Evolutionary conservation across 306 rosid genomes (phyloP).

Genomic region (Carpinus fangiana): DNA sequence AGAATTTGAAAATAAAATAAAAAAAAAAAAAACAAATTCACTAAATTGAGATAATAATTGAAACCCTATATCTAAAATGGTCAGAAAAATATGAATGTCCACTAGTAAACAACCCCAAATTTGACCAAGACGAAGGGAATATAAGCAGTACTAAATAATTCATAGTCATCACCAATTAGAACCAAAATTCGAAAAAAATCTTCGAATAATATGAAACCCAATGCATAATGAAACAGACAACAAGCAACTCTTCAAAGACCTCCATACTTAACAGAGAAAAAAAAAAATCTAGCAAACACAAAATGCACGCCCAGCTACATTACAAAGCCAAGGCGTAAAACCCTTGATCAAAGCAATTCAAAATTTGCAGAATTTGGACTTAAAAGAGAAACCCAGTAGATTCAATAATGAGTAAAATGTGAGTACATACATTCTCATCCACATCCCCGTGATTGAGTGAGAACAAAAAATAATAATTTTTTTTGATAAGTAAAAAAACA

Average conservation of each 20-base stretch:
- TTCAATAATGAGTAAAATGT: not conserved
- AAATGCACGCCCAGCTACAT: not conserved
- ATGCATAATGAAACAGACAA: not conserved
- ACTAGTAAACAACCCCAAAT: not conserved
- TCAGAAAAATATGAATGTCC: conserved; percentile 2
- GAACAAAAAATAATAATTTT: not conserved
- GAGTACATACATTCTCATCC: not conserved
- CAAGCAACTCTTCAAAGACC: not conserved
- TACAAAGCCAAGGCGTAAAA: not conserved
- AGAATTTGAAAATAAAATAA: too few relatives aligned
- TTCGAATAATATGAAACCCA: not conserved
- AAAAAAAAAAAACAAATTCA: too few relatives aligned
- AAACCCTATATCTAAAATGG: too few relatives aligned
- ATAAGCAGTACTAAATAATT: too few relatives aligned
- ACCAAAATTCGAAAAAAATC: not conserved
- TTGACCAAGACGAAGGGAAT: too few relatives aligned
- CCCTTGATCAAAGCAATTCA: not conserved
- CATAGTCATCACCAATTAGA: not conserved
- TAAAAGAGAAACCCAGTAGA: not conserved
- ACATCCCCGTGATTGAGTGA: not conserved
- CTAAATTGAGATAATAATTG: too few relatives aligned
- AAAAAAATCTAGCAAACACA: not conserved
- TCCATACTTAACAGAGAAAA: not conserved
- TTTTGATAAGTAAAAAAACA: not conserved
- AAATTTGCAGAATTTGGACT: not conserved